Conservation (phyloP, 129 eudicot genomes). For the Escallonia herrerae region DNA sequence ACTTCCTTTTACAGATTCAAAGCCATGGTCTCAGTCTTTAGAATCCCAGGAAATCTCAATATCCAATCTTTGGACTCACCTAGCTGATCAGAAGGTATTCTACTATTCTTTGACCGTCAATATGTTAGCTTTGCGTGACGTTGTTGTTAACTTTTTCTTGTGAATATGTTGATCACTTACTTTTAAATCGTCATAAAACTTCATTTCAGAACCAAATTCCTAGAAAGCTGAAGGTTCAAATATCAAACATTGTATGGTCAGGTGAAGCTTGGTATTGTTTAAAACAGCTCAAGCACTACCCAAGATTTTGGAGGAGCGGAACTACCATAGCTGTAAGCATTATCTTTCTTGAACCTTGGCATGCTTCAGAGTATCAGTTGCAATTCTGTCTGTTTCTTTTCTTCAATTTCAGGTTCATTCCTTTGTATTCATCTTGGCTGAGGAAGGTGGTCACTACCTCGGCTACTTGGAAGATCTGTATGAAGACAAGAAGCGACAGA, state of each 20-base stretch:
- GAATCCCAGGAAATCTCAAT: slow-evolving; percentile 6
- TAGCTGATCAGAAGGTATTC: slow-evolving; percentile 22
- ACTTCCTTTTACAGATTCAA: slow-evolving; percentile 9
- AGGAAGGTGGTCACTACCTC: slow-evolving; percentile 19
- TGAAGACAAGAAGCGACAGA: slow-evolving; percentile 31
- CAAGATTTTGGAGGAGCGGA: slow-evolving; percentile 30
- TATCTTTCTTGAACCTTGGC: neutral
- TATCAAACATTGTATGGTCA: slow-evolving; percentile 30
- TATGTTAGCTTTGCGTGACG: neutral
- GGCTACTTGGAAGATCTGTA: slow-evolving; percentile 50
- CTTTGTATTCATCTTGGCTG: slow-evolving; percentile 29
- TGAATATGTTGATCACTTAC: neutral
- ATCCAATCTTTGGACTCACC: slow-evolving; percentile 8
- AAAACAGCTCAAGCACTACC: slow-evolving; percentile 40
- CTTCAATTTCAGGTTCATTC: slow-evolving; percentile 31
- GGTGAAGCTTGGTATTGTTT: slow-evolving; percentile 37
- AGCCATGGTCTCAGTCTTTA: slow-evolving; percentile 1
- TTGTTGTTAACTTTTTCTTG: neutral
- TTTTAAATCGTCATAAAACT: neutral
- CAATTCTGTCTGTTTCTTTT: neutral
- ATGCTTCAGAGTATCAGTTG: neutral
- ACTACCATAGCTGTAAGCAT: slow-evolving; percentile 24
- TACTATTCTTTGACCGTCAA: slow-evolving; percentile 1
- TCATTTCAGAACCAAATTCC: slow-evolving; percentile 22
- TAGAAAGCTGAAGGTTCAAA: slow-evolving; percentile 13